A percentile compares a stretch with the other conserved stretches of the same genome.
These are phyloP conservation scores for Rehmannia glutinosa DNA, from an alignment of 257 asterid species.

Conservation along the genomic window DNA sequence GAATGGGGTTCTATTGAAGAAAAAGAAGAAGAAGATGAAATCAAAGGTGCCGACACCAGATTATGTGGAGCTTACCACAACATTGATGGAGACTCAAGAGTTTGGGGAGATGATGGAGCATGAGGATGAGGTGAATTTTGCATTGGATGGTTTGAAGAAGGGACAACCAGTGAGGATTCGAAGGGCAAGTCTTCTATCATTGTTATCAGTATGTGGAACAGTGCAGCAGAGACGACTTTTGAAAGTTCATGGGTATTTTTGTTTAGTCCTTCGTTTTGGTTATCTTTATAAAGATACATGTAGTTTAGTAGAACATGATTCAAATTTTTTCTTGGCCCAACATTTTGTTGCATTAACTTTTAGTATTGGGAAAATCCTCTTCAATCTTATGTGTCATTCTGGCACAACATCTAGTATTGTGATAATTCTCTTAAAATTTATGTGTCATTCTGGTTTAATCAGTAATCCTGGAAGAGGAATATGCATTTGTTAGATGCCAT, in stretches of 20 bases:
- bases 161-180: conserved; percentile 62
- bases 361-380: conserved; percentile 4
- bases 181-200: conserved; percentile 60
- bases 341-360: not conserved
- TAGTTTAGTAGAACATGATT: not conserved
- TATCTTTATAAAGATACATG: not conserved
- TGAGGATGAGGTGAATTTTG: conserved; percentile 77
- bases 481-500: conserved; percentile 1
- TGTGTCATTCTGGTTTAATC: not conserved
- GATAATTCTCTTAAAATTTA: not conserved
- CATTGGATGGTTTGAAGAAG: conserved; percentile 78
- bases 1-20: conserved; percentile 36
- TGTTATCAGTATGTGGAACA: conserved; percentile 60
- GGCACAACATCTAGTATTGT: too few species aligned
- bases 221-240: conserved; percentile 57
- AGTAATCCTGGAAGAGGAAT: not conserved
- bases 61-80: conserved; percentile 36
- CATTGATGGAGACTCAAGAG: conserved; percentile 84
- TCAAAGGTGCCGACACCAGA: conserved; percentile 29
- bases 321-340: not conserved
- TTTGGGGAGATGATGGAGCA: conserved; percentile 84
- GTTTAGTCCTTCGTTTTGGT: conserved; percentile 17
- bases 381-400: too few species aligned
- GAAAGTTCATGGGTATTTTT: conserved; percentile 66
- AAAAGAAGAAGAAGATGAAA: conserved; percentile 40